Evolutionary conservation across 1,284 basidiomycete genomes (phyloP).

Genomic region (Ustilago crameri): DNA sequence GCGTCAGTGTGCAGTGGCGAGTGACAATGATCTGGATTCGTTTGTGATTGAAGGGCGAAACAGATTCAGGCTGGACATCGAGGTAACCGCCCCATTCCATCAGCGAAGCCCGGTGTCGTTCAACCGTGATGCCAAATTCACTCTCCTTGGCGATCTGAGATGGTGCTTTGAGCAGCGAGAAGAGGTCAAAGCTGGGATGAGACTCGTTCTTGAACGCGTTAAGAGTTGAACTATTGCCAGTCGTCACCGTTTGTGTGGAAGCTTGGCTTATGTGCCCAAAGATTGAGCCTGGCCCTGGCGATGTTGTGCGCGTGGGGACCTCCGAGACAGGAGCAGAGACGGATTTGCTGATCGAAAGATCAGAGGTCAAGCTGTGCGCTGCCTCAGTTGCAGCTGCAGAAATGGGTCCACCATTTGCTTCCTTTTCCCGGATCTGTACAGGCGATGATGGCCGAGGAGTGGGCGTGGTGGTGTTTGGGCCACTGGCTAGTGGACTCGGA

Average conservation of each 20-base stretch:
- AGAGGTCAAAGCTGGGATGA: constrained; percentile 36
- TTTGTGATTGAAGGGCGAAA: constrained; percentile 88
- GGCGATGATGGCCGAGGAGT: constrained; percentile 44
- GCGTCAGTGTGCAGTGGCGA: constrained; percentile 75
- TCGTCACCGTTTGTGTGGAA: constrained; percentile 11
- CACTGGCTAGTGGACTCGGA: constrained; percentile 25
- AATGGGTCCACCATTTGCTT: neutral
- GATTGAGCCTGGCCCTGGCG: constrained; percentile 33
- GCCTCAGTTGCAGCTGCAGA: constrained; percentile 1
- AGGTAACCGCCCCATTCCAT: constrained; percentile 52
- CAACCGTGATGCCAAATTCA: constrained; percentile 46
- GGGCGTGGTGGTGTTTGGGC: constrained; percentile 40
- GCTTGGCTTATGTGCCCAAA: constrained; percentile 17
- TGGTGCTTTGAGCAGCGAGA: constrained; percentile 38
- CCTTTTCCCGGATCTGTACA: constrained; percentile 12
- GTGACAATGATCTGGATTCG: constrained; percentile 81
- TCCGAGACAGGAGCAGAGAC: constrained; percentile 40
- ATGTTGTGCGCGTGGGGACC: constrained; percentile 31
- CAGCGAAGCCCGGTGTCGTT: constrained; percentile 36
- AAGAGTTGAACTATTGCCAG: constrained; percentile 10
- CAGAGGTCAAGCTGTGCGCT: constrained; percentile 10
- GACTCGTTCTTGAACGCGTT: constrained; percentile 26
- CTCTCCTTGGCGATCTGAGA: constrained; percentile 45
- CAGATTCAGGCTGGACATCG: constrained; percentile 72
- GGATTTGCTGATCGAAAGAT: constrained; percentile 21